Conservation (phyloP, 2,329 filamentous ascomycete genomes). For the Nannizziopsis barbatae region DNA sequence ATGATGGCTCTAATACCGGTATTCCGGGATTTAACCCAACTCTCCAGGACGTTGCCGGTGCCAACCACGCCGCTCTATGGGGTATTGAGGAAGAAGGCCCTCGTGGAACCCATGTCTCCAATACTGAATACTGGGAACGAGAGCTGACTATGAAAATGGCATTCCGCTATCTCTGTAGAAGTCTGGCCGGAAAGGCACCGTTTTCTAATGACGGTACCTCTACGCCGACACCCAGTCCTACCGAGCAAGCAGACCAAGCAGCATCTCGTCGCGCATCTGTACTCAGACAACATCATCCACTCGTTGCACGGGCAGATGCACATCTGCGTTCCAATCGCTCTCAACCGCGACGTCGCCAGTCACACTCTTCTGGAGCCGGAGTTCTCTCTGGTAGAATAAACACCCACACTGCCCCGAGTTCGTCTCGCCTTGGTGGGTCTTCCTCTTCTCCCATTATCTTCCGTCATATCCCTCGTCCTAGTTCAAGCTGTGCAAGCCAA, state of each 20-base stretch:
- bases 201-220: slow-evolving; percentile 28
- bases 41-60: slow-evolving; percentile 28
- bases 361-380: slow-evolving; percentile 37
- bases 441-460: slow-evolving; percentile 26
- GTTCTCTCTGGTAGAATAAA: slow-evolving; percentile 9
- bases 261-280: slow-evolving; percentile 66
- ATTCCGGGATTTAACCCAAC: slow-evolving; percentile 36
- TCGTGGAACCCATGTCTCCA: background rate
- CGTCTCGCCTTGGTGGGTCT: background rate
- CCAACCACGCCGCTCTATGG: slow-evolving; percentile 49
- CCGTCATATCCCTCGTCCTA: slow-evolving; percentile 38
- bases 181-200: slow-evolving; percentile 48
- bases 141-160: slow-evolving; percentile 85
- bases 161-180: slow-evolving; percentile 71
- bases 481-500: slow-evolving; percentile 74
- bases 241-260: slow-evolving; percentile 42
- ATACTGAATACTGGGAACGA: slow-evolving; percentile 79
- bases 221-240: slow-evolving; percentile 28
- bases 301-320: slow-evolving; percentile 51
- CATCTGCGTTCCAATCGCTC: slow-evolving; percentile 35
- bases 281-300: slow-evolving; percentile 78
- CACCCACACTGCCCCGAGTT: background rate
- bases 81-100: slow-evolving; percentile 53
- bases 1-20: slow-evolving; percentile 18
- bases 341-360: slow-evolving; percentile 17